Base-by-base conservation (phyloP, 305 asterid species). In the Rubia balearica region DNA sequence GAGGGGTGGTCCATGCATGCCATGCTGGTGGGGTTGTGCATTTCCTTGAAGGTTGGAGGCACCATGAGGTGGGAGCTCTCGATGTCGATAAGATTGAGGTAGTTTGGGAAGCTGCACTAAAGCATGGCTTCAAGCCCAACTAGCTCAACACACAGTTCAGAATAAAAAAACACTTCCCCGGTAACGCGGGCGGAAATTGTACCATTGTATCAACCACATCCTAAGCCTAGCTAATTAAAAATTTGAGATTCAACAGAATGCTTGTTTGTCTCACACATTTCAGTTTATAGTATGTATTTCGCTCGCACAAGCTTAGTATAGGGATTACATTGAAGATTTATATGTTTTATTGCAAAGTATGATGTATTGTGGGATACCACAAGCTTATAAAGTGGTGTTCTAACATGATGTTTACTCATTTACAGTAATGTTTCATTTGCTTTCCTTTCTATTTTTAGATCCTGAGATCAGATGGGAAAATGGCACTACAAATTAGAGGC, bases 21-120 rank as follows among this genome's bases (percentile, higher is more conserved):
- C 98, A 92, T 42, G 98, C 98, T 1, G 98, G 98, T 42, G 98
- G 98, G 63, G 81, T 86, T 49, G 92, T 92, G 53, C 98, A 92
- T 84, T 79, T 80, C 73, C 96, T 92, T 67, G 88, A 92, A 90
- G 92, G 89, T 6, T 92, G 98, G 98, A 65, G 76, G 45, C 96
- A 90, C 72, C 92, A 92, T 62, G 98, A 92, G 63, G 96, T 92
- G 43, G 98, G 98, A 41, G 96, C 96, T 17, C 74, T 92, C 57
- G 21, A 86, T 36, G 96, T 92, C 2, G 96, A 90, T 62, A 92
- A 82, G 78, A 92, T 92, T 74, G 96, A 87, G 72, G 79, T 86
- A 17, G 98, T 87, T 13, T 90, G 96, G 98, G 74, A 92, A 74
- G 98, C 98, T 81, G 96, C 98, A 68, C 76, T 90, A 17, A 87